Evolutionary conservation across 257 asterid species (phyloP).

Genomic region (Nicotiana otophora): DNA sequence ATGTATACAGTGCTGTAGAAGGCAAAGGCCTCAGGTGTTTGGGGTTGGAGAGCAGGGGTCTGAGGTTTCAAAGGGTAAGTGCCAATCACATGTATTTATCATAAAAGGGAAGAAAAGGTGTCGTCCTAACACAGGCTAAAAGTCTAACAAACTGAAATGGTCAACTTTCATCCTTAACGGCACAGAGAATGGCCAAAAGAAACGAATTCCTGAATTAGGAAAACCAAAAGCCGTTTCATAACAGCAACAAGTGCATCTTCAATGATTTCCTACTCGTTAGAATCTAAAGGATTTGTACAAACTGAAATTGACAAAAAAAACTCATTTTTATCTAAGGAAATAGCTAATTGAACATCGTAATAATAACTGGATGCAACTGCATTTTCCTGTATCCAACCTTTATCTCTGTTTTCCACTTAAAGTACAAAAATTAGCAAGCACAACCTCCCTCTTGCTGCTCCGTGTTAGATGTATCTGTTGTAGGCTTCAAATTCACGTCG

Average conservation of each 20-base stretch:
- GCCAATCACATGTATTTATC: neutral
- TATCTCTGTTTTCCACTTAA: neutral
- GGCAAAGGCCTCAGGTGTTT: neutral
- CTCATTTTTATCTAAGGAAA: neutral
- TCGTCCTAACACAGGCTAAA: neutral
- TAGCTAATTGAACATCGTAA: neutral
- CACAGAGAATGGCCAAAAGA: neutral
- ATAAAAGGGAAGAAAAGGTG: neutral
- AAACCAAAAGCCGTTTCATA: too few relatives aligned
- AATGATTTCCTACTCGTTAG: neutral
- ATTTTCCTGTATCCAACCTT: conserved; percentile 1
- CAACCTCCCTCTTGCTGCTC: conserved; percentile 91
- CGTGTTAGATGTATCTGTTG: conserved; percentile 38
- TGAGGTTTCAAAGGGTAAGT: neutral
- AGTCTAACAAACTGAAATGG: neutral
- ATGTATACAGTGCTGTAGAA: neutral
- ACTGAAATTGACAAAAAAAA: neutral
- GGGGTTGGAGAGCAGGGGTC: neutral
- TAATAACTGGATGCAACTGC: neutral
- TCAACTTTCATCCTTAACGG: neutral
- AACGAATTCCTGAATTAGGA: neutral
- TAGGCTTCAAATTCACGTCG: conserved; percentile 71
- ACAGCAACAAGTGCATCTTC: neutral
- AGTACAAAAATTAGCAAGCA: conserved; percentile 44
- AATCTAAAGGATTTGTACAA: neutral